Evolutionary conservation across 2,329 filamentous ascomycete species (phyloP).

Genomic region (Botrytis fabae): DNA sequence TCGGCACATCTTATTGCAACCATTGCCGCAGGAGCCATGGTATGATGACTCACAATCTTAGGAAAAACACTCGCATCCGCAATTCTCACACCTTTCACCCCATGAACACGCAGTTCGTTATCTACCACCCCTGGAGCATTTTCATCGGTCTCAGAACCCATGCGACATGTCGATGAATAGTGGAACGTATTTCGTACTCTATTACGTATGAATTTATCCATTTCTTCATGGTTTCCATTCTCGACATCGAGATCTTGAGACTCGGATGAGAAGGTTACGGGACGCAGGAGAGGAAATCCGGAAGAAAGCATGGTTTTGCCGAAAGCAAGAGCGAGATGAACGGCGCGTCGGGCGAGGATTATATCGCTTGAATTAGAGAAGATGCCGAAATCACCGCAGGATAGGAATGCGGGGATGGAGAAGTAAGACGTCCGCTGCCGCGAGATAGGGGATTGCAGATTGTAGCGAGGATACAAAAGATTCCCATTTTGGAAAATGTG

Average conservation of each 20-base stretch:
- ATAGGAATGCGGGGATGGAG: constrained; percentile 13
- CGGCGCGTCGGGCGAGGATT: constrained; percentile 9
- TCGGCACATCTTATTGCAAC: constrained; percentile 32
- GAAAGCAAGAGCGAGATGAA: constrained; percentile 19
- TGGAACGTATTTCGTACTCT: background rate
- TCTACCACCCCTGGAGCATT: constrained; percentile 32
- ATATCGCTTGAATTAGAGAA: constrained; percentile 21
- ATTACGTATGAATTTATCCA: background rate
- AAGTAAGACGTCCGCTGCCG: constrained; percentile 20
- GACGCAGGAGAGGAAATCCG: background rate
- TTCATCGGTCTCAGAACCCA: background rate
- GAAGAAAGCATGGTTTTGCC: constrained; percentile 21
- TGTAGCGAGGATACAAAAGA: constrained; percentile 20
- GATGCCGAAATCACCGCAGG: constrained; percentile 25
- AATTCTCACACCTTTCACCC: constrained; percentile 33
- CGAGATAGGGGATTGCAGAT: constrained; percentile 17
- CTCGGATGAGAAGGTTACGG: background rate
- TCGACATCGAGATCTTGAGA: background rate
- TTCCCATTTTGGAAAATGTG: constrained; percentile 15
- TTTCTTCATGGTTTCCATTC: background rate
- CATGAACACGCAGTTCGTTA: constrained; percentile 32
- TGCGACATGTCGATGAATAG: constrained; percentile 5
- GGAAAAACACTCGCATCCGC: constrained; percentile 35
- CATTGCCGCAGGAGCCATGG: constrained; percentile 32
- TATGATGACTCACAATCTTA: constrained; percentile 31